These are phyloP conservation scores for Edaphochlamys debaryana DNA, from an alignment of 139 green algal species.

Conservation along the genomic window DNA sequence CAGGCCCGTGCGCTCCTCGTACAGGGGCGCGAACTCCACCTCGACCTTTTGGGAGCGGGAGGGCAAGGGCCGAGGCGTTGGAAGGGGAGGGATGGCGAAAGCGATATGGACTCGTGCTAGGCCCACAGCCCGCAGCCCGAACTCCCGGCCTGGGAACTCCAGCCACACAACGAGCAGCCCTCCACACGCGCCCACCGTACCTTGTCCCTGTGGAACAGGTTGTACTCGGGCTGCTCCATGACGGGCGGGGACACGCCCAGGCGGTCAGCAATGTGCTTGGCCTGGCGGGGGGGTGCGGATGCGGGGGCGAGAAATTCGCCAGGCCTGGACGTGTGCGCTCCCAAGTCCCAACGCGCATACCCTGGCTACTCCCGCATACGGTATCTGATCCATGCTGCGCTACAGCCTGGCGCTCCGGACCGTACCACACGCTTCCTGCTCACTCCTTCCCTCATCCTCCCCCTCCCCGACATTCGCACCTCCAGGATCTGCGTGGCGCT, in stretches of 20 bases:
- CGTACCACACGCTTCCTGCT: too few relatives aligned
- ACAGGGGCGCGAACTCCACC: constrained; percentile 2
- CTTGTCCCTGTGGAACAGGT: constrained; percentile 80
- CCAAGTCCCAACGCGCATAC: too few relatives aligned
- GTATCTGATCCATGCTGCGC: too few relatives aligned
- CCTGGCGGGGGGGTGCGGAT: constrained; percentile 33
- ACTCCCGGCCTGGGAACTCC: too few relatives aligned
- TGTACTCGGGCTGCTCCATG: constrained; percentile 91
- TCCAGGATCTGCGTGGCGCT: constrained; percentile 76
- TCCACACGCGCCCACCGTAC: constrained; percentile 62
- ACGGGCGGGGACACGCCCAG: constrained; percentile 75
- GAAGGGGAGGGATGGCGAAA: background rate
- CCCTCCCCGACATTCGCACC: constrained; percentile 39
- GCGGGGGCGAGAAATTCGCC: background rate
- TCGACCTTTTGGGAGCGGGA: constrained; percentile 5
- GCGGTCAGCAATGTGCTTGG: constrained; percentile 67
- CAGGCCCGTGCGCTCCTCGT: constrained; percentile 53
- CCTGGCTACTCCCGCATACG: too few relatives aligned
- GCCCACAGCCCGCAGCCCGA: too few relatives aligned
- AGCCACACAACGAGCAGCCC: too few relatives aligned
- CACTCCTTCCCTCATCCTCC: too few relatives aligned
- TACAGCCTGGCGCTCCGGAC: too few relatives aligned
- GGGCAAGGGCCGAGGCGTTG: background rate
- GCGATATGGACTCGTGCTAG: too few relatives aligned
- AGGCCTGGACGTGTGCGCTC: too few relatives aligned